A percentile compares a stretch with the other conserved stretches of the same genome.
These are phyloP conservation scores for Phtheirospermum japonicum DNA, from an alignment of 257 asterid species.

Conservation along the genomic window DNA sequence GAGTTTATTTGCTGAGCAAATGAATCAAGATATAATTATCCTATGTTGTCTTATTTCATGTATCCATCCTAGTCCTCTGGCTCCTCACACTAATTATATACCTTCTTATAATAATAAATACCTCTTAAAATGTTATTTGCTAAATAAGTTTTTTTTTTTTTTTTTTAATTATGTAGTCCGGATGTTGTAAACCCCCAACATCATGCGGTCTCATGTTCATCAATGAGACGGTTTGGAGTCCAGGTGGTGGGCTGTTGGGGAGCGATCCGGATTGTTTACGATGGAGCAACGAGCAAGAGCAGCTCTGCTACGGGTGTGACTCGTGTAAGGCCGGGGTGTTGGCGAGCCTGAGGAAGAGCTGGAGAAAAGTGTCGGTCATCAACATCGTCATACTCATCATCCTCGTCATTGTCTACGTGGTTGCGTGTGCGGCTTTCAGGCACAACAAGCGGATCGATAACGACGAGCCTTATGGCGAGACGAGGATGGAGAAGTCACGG, in stretches of 20 bases:
- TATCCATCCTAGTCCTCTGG: no score
- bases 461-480: slow-evolving; percentile 78
- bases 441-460: slow-evolving; percentile 78
- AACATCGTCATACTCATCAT: slow-evolving; percentile 67
- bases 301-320: slow-evolving; percentile 64
- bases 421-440: slow-evolving; percentile 81
- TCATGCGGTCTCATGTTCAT: slow-evolving; percentile 58
- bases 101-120: no score
- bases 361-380: slow-evolving; percentile 85
- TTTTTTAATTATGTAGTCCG: slow-evolving; percentile 47
- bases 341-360: slow-evolving; percentile 81
- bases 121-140: background rate
- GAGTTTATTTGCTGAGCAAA: no score
- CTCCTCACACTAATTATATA: background rate
- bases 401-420: slow-evolving; percentile 63
- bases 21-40: no score
- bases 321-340: slow-evolving; percentile 91
- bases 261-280: slow-evolving; percentile 49
- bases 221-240: slow-evolving; percentile 70
- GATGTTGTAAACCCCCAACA: slow-evolving; percentile 95
- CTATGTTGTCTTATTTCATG: no score
- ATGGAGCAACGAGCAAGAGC: slow-evolving; percentile 69
- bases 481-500: slow-evolving; percentile 82
- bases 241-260: slow-evolving; percentile 40
- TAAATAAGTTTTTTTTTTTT: background rate